Base-by-base conservation (phyloP, 805 yeast genomes). In the Wickerhamomyces xylosicus region DNA sequence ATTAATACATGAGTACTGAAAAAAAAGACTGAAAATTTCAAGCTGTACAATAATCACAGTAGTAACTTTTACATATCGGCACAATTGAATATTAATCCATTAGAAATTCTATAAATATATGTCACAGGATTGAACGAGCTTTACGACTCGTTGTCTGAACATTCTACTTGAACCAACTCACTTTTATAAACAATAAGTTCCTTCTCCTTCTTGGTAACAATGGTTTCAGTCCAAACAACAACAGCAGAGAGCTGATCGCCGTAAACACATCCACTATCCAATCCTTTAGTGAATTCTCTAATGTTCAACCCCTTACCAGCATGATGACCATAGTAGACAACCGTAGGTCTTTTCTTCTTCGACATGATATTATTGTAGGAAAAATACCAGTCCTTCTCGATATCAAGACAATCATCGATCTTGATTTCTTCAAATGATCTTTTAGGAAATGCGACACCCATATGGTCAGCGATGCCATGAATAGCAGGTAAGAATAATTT, bases 301-400 rank as follows among this genome's bases (percentile, higher is more conserved):
- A 79, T 46, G 40, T 72, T 75, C 37, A 87, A 69, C 1, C 96
- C 95, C 39, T 79, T 64, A 40, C 75, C 66, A 3, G 97, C 94
- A 54, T 85, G 94, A 54, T 89, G 97, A 1, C 97, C 97, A 54
- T 89, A 89, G 50, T 74, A 76, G 3, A 85, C 86, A 18, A 56
- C 59, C 33, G 41, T 47, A 8, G 29, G 29, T 39, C 52, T 58
- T 32, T 59, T 56, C 28, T 49, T 48, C n/a, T 44, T 54, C 47
- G 52, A 41, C 20, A 53, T 44, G 6, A 40, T 42, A 33, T 40
- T 43, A 41, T 45, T 45, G 31, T 43, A 47, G 21, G 34, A 15
- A 8, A 55, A 61, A 29, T 66, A 69, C 69, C 72, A 85, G 0
- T 89, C 84, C 2, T 78, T 80, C 29, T 80, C 64, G 67, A 90